Percentiles rank a stretch among this genome's conserved stretches.
These are phyloP conservation scores for Rhizopogon roseolus DNA, from an alignment of 768 basidiomycete species.

Conservation along the genomic window DNA sequence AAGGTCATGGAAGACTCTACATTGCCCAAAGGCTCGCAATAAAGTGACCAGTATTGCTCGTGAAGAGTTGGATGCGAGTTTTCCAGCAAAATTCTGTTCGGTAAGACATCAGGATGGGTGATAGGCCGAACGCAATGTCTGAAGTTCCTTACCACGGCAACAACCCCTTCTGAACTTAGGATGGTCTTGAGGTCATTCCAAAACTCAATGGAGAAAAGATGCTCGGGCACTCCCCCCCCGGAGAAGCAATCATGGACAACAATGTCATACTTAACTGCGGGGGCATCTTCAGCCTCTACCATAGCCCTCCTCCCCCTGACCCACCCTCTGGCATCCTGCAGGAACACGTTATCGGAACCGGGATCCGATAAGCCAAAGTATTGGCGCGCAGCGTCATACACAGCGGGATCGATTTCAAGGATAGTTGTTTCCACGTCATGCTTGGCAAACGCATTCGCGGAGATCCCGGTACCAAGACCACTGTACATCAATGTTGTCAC, in stretches of 20 bases:
- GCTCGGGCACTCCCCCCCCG: conserved; percentile 84
- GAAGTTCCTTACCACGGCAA: conserved; percentile 65
- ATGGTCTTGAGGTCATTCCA: conserved; percentile 66
- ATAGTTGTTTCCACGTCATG: conserved; percentile 73
- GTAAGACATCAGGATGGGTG: not conserved
- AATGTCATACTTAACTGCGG: conserved; percentile 46
- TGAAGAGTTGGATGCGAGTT: conserved; percentile 54
- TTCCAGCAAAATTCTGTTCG: conserved; percentile 80
- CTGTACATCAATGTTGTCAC: conserved; percentile 34
- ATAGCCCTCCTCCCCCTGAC: conserved; percentile 37
- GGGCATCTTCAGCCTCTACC: conserved; percentile 16
- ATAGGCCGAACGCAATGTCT: not conserved
- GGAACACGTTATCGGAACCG: conserved; percentile 51
- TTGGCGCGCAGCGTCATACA: conserved; percentile 73
- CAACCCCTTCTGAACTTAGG: conserved; percentile 65
- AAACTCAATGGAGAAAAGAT: conserved; percentile 82
- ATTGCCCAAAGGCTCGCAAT: conserved; percentile 63
- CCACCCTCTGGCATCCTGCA: conserved; percentile 77
- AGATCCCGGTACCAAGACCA: conserved; percentile 84
- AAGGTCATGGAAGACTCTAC: conserved; percentile 80
- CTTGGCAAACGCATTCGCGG: conserved; percentile 66
- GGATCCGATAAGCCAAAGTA: conserved; percentile 80
- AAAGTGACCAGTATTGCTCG: conserved; percentile 69
- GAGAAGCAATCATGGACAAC: conserved; percentile 93
- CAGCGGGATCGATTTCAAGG: conserved; percentile 91